Conservation (phyloP, 495 filamentous ascomycete genomes). For the Penicillium cataractarum region DNA sequence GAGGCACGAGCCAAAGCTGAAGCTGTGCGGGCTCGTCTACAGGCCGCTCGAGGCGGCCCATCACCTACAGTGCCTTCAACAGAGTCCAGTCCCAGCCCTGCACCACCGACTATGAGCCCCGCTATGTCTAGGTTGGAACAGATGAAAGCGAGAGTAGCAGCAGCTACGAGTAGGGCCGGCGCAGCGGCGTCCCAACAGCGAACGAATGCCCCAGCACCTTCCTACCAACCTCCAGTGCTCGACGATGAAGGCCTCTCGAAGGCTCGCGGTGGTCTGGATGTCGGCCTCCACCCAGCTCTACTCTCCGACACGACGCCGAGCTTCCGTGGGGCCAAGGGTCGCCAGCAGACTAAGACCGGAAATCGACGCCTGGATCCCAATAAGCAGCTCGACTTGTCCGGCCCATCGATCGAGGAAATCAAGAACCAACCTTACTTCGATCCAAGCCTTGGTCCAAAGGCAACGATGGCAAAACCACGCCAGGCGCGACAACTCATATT, state of each 20-base stretch:
- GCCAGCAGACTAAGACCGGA: conserved; percentile 58
- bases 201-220: conserved; percentile 38
- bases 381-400: conserved; percentile 68
- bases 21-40: conserved; percentile 59
- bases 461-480: conserved; percentile 63
- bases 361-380: conserved; percentile 55
- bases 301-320: conserved; percentile 72
- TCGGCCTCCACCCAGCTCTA: conserved; percentile 84
- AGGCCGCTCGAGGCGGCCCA: conserved; percentile 47
- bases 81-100: conserved; percentile 40
- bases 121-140: conserved; percentile 58
- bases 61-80: conserved; percentile 33
- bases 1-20: conserved; percentile 65
- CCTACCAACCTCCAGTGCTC: conserved; percentile 44
- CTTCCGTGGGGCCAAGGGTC: conserved; percentile 62
- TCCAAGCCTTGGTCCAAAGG: conserved; percentile 65
- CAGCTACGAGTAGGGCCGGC: conserved; percentile 66
- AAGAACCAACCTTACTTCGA: conserved; percentile 88
- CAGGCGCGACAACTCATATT: conserved; percentile 78
- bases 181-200: conserved; percentile 42
- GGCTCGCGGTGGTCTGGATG: conserved; percentile 78
- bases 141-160: conserved; percentile 82
- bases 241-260: conserved; percentile 53
- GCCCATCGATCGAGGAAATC: conserved; percentile 68
- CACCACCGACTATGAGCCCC: conserved; percentile 51